phyloP scores from a whole-genome alignment of 768 basidiomycete genomes.

The Guyanaporus albipodus region DNA sequence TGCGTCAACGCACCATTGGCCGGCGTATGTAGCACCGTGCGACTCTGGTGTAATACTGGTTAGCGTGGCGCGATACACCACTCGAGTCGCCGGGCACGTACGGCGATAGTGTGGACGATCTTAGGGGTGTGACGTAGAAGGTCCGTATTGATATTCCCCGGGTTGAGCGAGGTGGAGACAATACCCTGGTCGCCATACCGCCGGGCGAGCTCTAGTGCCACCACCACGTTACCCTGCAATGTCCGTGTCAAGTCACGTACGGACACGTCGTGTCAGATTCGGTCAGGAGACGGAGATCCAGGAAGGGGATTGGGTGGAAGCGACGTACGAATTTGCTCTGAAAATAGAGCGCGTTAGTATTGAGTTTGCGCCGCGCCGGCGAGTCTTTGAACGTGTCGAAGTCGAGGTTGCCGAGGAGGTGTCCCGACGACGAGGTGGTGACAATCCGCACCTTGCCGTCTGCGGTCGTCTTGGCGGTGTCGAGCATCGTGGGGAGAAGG shows the following conservation, averaged over 20 bases:
- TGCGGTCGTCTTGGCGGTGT: constrained; percentile 28
- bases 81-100: constrained; percentile 7
- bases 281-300: too few species aligned
- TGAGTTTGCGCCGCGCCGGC: constrained; percentile 23
- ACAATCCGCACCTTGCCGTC: constrained; percentile 35
- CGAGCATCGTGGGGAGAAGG: constrained; percentile 33
- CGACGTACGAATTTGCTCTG: constrained; percentile 44
- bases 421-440: constrained; percentile 30
- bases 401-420: constrained; percentile 28
- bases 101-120: constrained; percentile 5
- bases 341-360: constrained; percentile 22
- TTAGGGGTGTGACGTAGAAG: constrained; percentile 24
- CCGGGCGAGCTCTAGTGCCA: constrained; percentile 43
- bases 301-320: not conserved
- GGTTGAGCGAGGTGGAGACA: constrained; percentile 43
- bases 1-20: constrained; percentile 42
- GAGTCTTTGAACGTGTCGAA: constrained; percentile 41
- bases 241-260: not conserved
- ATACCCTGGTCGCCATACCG: constrained; percentile 46
- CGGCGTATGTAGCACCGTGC: constrained; percentile 22
- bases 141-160: constrained; percentile 38
- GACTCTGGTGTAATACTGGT: constrained; percentile 11
- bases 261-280: not conserved
- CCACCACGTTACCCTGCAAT: constrained; percentile 42
- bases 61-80: not conserved